Evolutionary conservation across 768 basidiomycete species (phyloP).

Genomic region (Collybia mongolica): DNA sequence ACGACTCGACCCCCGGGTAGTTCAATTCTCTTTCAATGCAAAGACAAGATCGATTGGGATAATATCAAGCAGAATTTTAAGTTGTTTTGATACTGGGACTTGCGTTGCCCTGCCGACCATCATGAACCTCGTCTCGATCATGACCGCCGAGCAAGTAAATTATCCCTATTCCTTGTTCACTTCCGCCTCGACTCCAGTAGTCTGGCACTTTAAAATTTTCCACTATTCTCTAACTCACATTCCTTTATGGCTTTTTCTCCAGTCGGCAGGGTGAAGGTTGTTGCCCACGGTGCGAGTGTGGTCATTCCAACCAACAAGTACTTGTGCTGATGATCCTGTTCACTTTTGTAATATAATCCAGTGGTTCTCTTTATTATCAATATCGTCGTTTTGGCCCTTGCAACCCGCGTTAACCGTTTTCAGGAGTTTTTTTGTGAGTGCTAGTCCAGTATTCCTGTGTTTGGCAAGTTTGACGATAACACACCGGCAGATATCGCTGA

Average conservation of each 20-base stretch:
- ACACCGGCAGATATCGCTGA: constrained; percentile 47
- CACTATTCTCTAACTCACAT: neutral
- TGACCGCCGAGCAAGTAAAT: neutral
- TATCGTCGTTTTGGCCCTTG: constrained; percentile 49
- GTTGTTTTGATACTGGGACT: no score
- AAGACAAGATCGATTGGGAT: no score
- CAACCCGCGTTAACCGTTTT: constrained; percentile 53
- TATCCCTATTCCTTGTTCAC: neutral
- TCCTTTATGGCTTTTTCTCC: constrained; percentile 11
- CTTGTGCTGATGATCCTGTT: neutral
- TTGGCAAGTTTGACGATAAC: no score
- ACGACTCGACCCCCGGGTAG: constrained; percentile 75
- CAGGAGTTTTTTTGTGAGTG: constrained; percentile 63
- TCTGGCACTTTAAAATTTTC: neutral
- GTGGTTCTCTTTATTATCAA: constrained; percentile 45
- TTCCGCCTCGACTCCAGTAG: neutral
- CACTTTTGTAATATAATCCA: constrained; percentile 15
- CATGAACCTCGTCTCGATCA: neutral
- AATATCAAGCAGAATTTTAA: no score
- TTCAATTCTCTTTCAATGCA: constrained; percentile 89
- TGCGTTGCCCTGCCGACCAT: no score
- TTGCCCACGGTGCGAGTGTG: constrained; percentile 8
- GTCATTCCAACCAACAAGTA: neutral
- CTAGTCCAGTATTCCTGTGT: neutral
- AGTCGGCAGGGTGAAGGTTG: constrained; percentile 12